Base-by-base conservation (phyloP, 108 stramenopile genomes). In the Cylindrotheca fusiformis region DNA sequence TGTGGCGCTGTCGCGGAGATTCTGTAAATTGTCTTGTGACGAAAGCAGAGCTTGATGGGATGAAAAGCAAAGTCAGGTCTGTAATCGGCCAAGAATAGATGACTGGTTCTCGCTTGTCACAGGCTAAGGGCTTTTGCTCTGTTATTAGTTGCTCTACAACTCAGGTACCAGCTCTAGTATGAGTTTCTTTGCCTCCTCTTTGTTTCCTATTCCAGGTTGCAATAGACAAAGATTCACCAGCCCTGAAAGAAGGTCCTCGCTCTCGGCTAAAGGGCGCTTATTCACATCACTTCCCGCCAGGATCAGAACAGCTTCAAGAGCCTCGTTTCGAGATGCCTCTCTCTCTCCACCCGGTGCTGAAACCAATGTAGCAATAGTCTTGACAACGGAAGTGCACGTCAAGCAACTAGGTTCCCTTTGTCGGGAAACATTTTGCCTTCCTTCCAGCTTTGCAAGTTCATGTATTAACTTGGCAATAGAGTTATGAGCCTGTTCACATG, bases 21-120 rank as follows among this genome's bases (percentile, higher is more conserved):
- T 41, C 64, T 19, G 63, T 85, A 20, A 82, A 90, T 65, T 83
- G 79, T 28, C 75, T 93, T 58, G 92, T 90, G 25, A 62, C 75
- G n/a, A 82, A 88, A 59, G 71, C 84, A 4, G 92, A 93, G 58
- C 80, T 82, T 59, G 82, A 90, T 45, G 88, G 72, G 1, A 88
- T 93, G 58, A 54, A 67, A 26, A 79, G 72, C 60, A 93, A 90
- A 66, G 53, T 93, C 12, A 33, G 71, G 46, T 48, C 63, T 4
- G 31, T 72, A 22, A 41, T 41, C 10, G 36, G 23, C 50, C 5
- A 52, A 52, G 32, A 32, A 17, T 19, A 10, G 10, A 14, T 17
- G 44, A 17, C 44, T 45, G 44, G 44, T 45, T 45, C 44, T 45
- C n/a, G n/a, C n/a, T n/a, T n/a, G n/a, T n/a, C n/a, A n/a, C n/a